These are phyloP conservation scores for Paraphaeosphaeria minitans DNA, from an alignment of 2,329 filamentous ascomycete species.

Conservation along the genomic window DNA sequence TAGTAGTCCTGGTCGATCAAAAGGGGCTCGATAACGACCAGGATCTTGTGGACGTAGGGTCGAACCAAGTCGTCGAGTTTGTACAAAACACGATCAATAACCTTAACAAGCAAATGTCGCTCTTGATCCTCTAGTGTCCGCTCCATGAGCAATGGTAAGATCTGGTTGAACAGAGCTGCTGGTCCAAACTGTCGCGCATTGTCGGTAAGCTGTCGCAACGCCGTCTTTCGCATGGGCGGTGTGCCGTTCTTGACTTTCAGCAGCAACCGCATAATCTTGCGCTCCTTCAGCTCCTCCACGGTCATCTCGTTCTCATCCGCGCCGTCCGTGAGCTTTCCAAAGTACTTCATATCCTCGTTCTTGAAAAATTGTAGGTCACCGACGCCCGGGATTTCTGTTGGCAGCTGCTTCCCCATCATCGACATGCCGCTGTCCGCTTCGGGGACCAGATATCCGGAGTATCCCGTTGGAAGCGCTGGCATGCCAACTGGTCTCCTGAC, in stretches of 20 bases:
- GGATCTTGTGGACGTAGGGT: slow-evolving; percentile 96
- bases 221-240: slow-evolving; percentile 97
- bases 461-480: slow-evolving; percentile 72
- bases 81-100: slow-evolving; percentile 97
- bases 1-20: slow-evolving; percentile 99
- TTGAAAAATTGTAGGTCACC: slow-evolving; percentile 98
- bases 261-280: slow-evolving; percentile 96
- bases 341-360: slow-evolving; percentile 97
- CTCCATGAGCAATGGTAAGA: slow-evolving; percentile 95
- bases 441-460: slow-evolving; percentile 94
- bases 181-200: slow-evolving; percentile 96
- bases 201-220: slow-evolving; percentile 93
- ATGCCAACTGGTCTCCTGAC: slow-evolving; percentile 73
- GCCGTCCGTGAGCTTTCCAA: slow-evolving; percentile 94
- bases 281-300: slow-evolving; percentile 94
- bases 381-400: slow-evolving; percentile 93
- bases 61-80: slow-evolving; percentile 96
- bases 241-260: slow-evolving; percentile 99
- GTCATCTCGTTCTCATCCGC: slow-evolving; percentile 89
- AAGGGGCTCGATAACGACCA: slow-evolving; percentile 98
- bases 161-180: slow-evolving; percentile 94
- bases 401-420: slow-evolving; percentile 83
- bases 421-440: slow-evolving; percentile 81
- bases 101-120: slow-evolving; percentile 96
- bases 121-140: slow-evolving; percentile 98